Percentiles rank a stretch among this genome's conserved stretches.
Evolutionary conservation across 805 yeast species (phyloP).

Genomic region (Candida nitratophila): DNA sequence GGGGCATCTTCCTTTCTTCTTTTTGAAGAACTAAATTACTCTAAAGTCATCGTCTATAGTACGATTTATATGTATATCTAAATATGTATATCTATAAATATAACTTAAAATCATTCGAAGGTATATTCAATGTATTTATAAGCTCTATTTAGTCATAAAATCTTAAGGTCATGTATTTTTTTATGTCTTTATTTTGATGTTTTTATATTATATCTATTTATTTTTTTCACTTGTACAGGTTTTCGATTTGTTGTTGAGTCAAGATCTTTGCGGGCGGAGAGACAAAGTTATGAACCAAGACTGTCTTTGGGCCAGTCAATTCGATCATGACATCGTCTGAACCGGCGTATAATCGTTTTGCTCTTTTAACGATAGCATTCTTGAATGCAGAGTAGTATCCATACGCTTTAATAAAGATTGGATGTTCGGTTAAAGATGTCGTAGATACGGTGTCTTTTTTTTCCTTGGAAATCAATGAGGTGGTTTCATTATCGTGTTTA

Average conservation of each 20-base stretch:
- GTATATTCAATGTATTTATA: no score
- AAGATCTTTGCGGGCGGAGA: constrained; percentile 16
- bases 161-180: no score
- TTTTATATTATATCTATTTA: not conserved
- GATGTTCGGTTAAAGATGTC: not conserved
- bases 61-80: no score
- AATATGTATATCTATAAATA: no score
- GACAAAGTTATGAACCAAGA: constrained; percentile 22
- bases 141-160: no score
- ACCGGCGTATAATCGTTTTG: constrained; percentile 11
- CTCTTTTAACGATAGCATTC: constrained; percentile 1
- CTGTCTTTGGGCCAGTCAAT: constrained; percentile 24
- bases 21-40: no score
- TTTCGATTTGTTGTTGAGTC: constrained; percentile 17
- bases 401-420: not conserved
- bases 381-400: not conserved
- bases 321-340: constrained; percentile 18
- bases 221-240: not conserved
- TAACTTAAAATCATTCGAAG: no score
- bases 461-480: not conserved
- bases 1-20: no score
- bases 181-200: no score
- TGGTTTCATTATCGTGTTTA: not conserved
- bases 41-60: no score
- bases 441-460: no score